These are phyloP conservation scores for Isochrysis galbana DNA, from an alignment of 78 protist genomes.

Conservation along the genomic window DNA sequence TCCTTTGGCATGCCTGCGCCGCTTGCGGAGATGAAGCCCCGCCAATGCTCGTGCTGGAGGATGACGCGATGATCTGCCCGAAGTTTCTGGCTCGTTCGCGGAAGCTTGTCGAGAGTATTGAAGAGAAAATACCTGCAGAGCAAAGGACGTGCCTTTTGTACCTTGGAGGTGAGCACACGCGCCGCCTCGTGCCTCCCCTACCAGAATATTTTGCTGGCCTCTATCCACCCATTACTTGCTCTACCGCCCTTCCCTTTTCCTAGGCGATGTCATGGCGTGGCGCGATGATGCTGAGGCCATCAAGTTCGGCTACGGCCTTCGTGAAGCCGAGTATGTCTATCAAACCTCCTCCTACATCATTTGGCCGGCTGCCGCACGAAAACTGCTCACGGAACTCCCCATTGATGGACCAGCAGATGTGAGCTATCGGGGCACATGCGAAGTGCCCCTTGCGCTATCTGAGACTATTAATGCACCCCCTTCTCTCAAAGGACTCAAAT, in stretches of 20 bases:
- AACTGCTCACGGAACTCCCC: neutral
- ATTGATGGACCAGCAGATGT: neutral
- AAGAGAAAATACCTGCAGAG: neutral
- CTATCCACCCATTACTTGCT: no score
- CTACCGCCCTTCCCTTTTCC: neutral
- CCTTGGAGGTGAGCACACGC: neutral
- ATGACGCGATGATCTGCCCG: neutral
- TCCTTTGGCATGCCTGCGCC: neutral
- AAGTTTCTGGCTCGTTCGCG: neutral
- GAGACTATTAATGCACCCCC: no score
- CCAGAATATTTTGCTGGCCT: neutral
- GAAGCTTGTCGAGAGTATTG: neutral
- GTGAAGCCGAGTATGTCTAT: neutral
- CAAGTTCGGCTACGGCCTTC: neutral
- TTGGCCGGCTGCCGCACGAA: neutral
- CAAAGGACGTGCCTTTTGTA: neutral
- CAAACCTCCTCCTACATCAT: neutral
- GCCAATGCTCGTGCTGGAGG: neutral
- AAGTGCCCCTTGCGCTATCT: no score
- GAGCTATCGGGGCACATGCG: no score
- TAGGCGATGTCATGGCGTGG: neutral
- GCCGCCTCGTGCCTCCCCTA: neutral
- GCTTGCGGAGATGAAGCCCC: neutral
- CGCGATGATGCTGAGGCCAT: neutral
- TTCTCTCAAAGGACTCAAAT: no score